Evolutionary conservation across 2,329 filamentous ascomycete genomes (phyloP), one percentile per base, ranked within the genome.

Genomic region (Geoglossum cookeanum): DNA sequence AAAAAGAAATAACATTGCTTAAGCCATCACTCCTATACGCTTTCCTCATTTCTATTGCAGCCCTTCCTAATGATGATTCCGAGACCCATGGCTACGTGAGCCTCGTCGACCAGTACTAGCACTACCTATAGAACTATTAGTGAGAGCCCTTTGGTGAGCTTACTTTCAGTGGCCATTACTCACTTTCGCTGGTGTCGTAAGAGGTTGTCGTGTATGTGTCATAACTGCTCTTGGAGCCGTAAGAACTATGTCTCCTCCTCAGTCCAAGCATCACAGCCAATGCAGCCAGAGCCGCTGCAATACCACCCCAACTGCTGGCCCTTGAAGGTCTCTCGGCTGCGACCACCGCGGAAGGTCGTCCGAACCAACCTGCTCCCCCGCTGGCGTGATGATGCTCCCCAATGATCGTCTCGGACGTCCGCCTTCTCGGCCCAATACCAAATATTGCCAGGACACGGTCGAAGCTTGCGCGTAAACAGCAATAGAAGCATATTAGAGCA

Each of bases 211-310:
- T 69, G 42, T 69, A 68, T 42, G 64, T 62, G 59, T 71, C 70
- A 54, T 66, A 68, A 55, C 65, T 63, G 61, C 66, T 71, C 64
- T 72, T 73, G 55, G 68, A 66, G 35, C 71, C 68, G 15, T 69
- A 65, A 29, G 68, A 62, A 33, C 69, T 65, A 55, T 62, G 67
- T 59, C 65, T 67, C 60, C 72, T 68, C 65, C 69, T 72, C 63
- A 75, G 58, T 5, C 73, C 74, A 48, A 75, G 63, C 49, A 71
- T 69, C 17, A 74, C 61, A 9, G 72, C 72, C 58, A 75, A 61
- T 9, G 69, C 70, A 54, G 70, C 71, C 53, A 74, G 59, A 11
- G 71, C 63, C 29, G 71, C 69, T n/a, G 68, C 71, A 47, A 74
- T 64, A 37, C 67, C 70, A 8, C 67, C 71, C 59, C 68, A 64